phyloP scores from a whole-genome alignment of 768 basidiomycete species.

The Lentinula aciculospora region DNA sequence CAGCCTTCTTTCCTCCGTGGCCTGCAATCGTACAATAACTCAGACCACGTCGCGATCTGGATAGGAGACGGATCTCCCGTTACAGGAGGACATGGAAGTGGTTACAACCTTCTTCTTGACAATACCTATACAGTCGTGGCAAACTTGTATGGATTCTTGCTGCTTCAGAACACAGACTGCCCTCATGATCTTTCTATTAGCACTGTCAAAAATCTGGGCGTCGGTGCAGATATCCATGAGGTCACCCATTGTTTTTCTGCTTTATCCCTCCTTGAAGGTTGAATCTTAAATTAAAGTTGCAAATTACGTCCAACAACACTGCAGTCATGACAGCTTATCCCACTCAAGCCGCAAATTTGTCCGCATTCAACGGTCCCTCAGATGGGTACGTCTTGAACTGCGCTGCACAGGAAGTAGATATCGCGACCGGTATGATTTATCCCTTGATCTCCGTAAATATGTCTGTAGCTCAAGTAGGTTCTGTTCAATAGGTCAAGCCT shows the following conservation, averaged over 20 bases:
- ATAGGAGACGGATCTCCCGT: not conserved
- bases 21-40: not conserved
- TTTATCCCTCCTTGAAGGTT: not conserved
- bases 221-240: not conserved
- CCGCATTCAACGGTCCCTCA: not conserved
- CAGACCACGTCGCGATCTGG: not conserved
- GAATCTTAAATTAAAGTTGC: not conserved
- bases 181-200: not conserved
- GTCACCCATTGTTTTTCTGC: not conserved
- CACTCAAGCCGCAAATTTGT: not conserved
- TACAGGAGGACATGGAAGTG: not conserved
- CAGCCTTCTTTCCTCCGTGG: not conserved
- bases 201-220: not conserved
- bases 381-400: not conserved
- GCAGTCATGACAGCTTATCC: not conserved
- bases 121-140: not conserved
- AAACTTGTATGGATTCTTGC: not conserved
- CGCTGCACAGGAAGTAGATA: slow-evolving; percentile 1
- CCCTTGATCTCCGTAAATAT: too few relatives aligned
- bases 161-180: not conserved
- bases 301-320: slow-evolving; percentile 1
- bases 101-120: not conserved
- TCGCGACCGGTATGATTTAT: not conserved
- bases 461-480: not conserved
- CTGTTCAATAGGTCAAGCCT: not conserved